phyloP scores from a whole-genome alignment of 305 asterid species.

The Ilex paraguariensis region DNA sequence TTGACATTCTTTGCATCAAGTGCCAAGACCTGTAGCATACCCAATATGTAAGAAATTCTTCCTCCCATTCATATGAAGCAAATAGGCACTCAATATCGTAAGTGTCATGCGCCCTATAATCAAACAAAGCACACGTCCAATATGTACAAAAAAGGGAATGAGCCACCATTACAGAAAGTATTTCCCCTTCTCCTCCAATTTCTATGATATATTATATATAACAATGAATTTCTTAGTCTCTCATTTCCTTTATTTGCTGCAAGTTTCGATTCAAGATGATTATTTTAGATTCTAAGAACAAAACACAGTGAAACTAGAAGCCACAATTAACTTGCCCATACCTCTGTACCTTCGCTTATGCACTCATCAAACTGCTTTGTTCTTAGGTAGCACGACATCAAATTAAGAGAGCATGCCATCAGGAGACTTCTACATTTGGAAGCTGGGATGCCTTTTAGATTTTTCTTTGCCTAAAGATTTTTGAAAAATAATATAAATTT shows the following conservation, averaged over 20 bases:
- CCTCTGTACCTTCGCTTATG: constrained; percentile 88
- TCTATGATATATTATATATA: too few relatives aligned
- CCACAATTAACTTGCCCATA: constrained; percentile 21
- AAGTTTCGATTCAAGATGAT: too few relatives aligned
- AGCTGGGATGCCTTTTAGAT: constrained; percentile 59
- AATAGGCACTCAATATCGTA: too few relatives aligned
- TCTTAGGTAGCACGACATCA: constrained; percentile 95
- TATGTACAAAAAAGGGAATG: not conserved
- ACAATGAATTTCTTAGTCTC: too few relatives aligned
- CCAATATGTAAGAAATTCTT: constrained; percentile 11
- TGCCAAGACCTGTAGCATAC: constrained; percentile 61
- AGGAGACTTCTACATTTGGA: constrained; percentile 60
- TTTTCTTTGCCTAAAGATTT: constrained; percentile 73
- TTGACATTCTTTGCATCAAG: constrained; percentile 65
- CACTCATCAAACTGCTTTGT: constrained; percentile 76
- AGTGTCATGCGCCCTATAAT: too few relatives aligned
- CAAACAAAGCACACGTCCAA: not conserved
- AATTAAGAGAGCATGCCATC: constrained; percentile 79
- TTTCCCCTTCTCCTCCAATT: too few relatives aligned
- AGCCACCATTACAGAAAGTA: not conserved
- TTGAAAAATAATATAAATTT: constrained; percentile 7
- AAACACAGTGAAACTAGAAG: not conserved
- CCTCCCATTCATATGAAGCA: too few relatives aligned
- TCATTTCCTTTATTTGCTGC: too few relatives aligned
- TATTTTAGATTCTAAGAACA: too few relatives aligned